These are phyloP conservation scores for Elongisporangium senticosum DNA, from an alignment of 352 stramenopile genomes.

Conservation along the genomic window DNA sequence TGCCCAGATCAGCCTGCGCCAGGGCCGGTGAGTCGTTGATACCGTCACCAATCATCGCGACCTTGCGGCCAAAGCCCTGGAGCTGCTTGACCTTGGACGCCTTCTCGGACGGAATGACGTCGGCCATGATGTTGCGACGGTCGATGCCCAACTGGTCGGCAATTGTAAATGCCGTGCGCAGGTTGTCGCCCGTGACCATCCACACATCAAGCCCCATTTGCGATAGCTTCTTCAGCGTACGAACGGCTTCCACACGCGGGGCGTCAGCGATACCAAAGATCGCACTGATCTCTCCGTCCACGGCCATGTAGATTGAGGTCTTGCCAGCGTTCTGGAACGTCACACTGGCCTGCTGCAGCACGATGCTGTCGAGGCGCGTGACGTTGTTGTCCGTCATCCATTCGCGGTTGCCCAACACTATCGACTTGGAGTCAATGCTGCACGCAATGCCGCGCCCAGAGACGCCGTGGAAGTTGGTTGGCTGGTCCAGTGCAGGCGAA, in stretches of 20 bases:
- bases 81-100: constrained; percentile 90
- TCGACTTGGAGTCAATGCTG: constrained; percentile 51
- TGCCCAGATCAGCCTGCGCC: constrained; percentile 95
- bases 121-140: constrained; percentile 90
- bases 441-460: constrained; percentile 87
- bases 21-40: constrained; percentile 99
- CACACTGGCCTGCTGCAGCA: constrained; percentile 62
- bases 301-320: constrained; percentile 94
- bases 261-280: constrained; percentile 85
- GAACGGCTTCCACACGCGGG: constrained; percentile 88
- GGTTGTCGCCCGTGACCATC: constrained; percentile 99
- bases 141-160: constrained; percentile 92
- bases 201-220: constrained; percentile 92
- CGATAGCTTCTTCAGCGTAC: constrained; percentile 88
- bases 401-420: constrained; percentile 91
- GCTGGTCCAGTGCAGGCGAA: constrained; percentile 64
- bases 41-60: constrained; percentile 97
- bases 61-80: constrained; percentile 79
- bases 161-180: constrained; percentile 90
- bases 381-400: constrained; percentile 84
- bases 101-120: constrained; percentile 96
- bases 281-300: constrained; percentile 69
- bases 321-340: constrained; percentile 89
- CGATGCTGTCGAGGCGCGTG: constrained; percentile 62
- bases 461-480: constrained; percentile 73